Evolutionary conservation across 768 basidiomycete genomes (phyloP), one percentile per base, ranked within the genome.

Genomic region (Pulveroboletus sp.): DNA sequence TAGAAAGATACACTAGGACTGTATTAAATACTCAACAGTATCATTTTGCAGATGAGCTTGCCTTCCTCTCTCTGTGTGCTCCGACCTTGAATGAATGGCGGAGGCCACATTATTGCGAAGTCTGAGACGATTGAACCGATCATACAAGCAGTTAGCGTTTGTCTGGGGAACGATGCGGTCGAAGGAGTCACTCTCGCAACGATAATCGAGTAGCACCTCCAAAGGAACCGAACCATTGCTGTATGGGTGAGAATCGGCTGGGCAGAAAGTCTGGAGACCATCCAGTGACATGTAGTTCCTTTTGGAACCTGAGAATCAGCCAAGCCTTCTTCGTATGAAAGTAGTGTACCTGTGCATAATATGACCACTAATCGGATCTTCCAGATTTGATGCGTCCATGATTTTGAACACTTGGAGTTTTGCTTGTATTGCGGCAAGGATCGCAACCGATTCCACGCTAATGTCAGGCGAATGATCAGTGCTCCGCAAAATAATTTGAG

Each of bases 51-150:
- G 62, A 64, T 89, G 86, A 7, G 65, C 60, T 12, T 66, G 56
- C 26, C 63, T 59, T 17, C 59, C 50, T 47, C 40, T 46, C 18
- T 67, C 63, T 7, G 54, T 43, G 17, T 67, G 61, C 38, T 65
- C 65, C 35, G 71, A 69, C n/a, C 80, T 75, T 14, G 71, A 64
- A 10, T 62, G 66, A n/a, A 69, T 63, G 30, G 75, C 72, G 10
- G 81, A 78, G 30, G 83, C 82, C 28, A 85, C 69, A 53, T 80
- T 82, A 57, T 84, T 90, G 39, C 85, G 84, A 45, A 93, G 71
- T 32, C 94, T 84, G 8, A 96, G 77, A 37, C 86, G 85, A 69
- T 98, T 98, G 73, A 95, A 95, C 65, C 90, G 93, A 75, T 97
- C 94, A 64, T 93, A 92, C 41, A 84, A 86, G 53, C 95, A 81